Conservation (phyloP, 108 stramenopile species). For the Fragilaria crotonensis region DNA sequence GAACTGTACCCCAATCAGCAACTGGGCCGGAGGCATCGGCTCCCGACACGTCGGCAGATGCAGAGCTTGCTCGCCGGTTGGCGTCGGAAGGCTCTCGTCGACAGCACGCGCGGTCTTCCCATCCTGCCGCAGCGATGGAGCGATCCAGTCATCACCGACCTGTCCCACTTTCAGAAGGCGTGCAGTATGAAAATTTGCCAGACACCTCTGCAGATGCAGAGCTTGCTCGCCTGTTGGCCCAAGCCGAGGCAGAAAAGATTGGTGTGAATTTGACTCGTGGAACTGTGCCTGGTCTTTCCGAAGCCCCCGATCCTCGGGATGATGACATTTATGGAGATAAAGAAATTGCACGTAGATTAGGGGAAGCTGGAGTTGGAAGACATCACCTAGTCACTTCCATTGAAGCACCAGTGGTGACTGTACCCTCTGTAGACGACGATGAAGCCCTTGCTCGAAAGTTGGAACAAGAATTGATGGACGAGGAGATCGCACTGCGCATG, state of each 20-base stretch:
- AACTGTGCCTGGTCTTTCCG: neutral
- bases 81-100: neutral
- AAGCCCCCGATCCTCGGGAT: neutral
- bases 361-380: constrained; percentile 15
- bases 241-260: neutral
- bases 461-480: constrained; percentile 47
- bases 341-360: constrained; percentile 26
- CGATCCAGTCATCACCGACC: neutral
- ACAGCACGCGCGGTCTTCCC: neutral
- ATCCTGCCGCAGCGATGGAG: neutral
- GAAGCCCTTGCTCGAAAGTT: constrained; percentile 30
- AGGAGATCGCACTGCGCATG: constrained; percentile 27
- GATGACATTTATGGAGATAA: constrained; percentile 4
- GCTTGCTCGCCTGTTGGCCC: constrained; percentile 9
- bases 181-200: neutral
- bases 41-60: neutral
- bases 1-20: neutral
- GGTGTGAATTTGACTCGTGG: neutral
- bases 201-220: constrained; percentile 4
- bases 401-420: neutral
- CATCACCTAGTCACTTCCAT: neutral
- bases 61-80: neutral
- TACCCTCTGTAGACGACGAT: constrained; percentile 1
- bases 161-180: too few relatives aligned
- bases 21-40: neutral